Evolutionary conservation across 306 rosid species (phyloP), one percentile per base, ranked within the genome.

Genomic region (Cicer arietinum): DNA sequence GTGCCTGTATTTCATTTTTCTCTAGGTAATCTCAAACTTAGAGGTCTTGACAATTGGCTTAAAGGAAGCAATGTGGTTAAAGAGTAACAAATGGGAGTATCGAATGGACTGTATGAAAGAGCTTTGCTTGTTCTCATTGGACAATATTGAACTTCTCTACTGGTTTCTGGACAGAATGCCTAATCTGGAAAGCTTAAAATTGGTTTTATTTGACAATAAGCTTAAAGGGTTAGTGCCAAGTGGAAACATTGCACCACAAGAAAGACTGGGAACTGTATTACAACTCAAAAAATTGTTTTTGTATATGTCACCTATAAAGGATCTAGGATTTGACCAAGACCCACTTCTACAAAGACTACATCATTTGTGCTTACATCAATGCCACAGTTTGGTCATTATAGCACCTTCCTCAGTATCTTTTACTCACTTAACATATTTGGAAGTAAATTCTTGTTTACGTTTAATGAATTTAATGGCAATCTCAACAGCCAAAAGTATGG

Each of bases 401-500:
- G 62, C 62, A 22, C 62, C 62, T 56, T 22, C 62, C 62, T 56
- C 62, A 0, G n/a, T 56, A 56, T 56, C 62, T 20, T 10, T 56
- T 13, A 3, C 39, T 10, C 37, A 20, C 62, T 56, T 56, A 5
- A 56, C 62, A 20, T 20, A 56, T 56, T 56, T 56, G 62, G 62
- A 20, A 56, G 39, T 56, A 20, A 9, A 9, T 13, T 4, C 13
- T 20, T 56, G 62, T 56, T 1, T 1, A 4, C 7, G 12, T 18
- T 54, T 54, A 18, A 17, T 8, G 6, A 54, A 54, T 54, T 18
- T 54, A 17, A 54, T 54, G 35, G 10, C 61, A 54, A 2, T 20
- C 61, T 57, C 63, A 10, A 57, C 63, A 20, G 63, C 83, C 74
- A 57, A 80, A 66, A 58, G 57, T 4, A 51, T 50, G 56, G 56